A percentile compares a stretch with the other conserved stretches of the same genome.
Evolutionary conservation across 129 eudicot species (phyloP).

Genomic region (Lactuca saligna): DNA sequence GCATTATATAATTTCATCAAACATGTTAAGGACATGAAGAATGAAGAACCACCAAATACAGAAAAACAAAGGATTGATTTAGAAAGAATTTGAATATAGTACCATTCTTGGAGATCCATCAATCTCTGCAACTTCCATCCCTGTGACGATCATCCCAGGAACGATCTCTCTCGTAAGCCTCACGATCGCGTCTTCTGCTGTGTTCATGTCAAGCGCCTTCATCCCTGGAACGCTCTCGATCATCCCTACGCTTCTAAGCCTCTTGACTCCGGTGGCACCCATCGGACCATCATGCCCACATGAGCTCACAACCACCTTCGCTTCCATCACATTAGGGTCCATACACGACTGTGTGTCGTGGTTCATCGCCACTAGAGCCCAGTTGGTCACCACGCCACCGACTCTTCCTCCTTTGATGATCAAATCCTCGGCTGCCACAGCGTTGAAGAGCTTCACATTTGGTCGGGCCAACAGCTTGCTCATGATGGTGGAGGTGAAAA

Average conservation of each 20-base stretch:
- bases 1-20: slow-evolving; percentile 19
- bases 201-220: slow-evolving; percentile 74
- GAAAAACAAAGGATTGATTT: neutral
- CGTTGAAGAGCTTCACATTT: slow-evolving; percentile 73
- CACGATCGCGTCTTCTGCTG: slow-evolving; percentile 75
- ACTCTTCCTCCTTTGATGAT: slow-evolving; percentile 62
- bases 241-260: slow-evolving; percentile 66
- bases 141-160: slow-evolving; percentile 77
- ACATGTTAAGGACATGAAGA: neutral
- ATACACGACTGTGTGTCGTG: slow-evolving; percentile 76
- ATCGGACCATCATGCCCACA: slow-evolving; percentile 82
- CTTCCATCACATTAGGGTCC: slow-evolving; percentile 86
- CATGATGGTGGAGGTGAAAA: slow-evolving; percentile 80
- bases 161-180: slow-evolving; percentile 66
- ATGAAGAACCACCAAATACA: neutral
- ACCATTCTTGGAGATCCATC: slow-evolving; percentile 80
- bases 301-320: slow-evolving; percentile 72
- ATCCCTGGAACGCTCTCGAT: slow-evolving; percentile 68
- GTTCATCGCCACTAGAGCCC: slow-evolving; percentile 77
- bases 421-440: slow-evolving; percentile 77
- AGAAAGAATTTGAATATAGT: neutral
- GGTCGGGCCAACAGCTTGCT: slow-evolving; percentile 67
- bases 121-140: slow-evolving; percentile 82
- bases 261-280: slow-evolving; percentile 79
- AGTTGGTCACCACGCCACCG: slow-evolving; percentile 67